Evolutionary conservation across 2,329 filamentous ascomycete species (phyloP).

Genomic region (Alternaria burnsii): DNA sequence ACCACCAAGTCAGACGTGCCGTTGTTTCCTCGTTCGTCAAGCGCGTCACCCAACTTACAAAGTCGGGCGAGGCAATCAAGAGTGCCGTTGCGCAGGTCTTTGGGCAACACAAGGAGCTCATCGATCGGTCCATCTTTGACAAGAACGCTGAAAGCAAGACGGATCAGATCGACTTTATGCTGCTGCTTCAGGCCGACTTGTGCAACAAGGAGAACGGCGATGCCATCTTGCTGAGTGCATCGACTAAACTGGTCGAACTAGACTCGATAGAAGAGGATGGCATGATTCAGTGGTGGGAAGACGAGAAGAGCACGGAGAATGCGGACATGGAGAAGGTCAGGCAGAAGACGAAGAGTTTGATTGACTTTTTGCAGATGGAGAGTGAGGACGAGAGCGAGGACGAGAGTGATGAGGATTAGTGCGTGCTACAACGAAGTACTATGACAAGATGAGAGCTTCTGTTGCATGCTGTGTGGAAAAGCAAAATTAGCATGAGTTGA

Average conservation of each 20-base stretch:
- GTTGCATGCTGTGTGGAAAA: background rate
- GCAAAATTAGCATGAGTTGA: background rate
- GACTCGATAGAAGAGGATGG: constrained; percentile 91
- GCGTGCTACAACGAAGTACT: constrained; percentile 1
- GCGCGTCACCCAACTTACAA: constrained; percentile 75
- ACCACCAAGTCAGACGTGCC: constrained; percentile 85
- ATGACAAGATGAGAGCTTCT: no score
- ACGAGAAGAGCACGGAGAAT: constrained; percentile 71
- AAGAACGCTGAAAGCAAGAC: constrained; percentile 60
- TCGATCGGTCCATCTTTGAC: constrained; percentile 68
- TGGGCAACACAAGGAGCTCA: constrained; percentile 65
- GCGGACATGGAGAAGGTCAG: constrained; percentile 76
- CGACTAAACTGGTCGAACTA: constrained; percentile 84
- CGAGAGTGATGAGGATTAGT: constrained; percentile 61
- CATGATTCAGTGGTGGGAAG: constrained; percentile 87
- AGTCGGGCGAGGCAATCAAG: constrained; percentile 51
- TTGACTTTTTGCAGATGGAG: constrained; percentile 82
- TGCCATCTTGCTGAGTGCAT: constrained; percentile 75
- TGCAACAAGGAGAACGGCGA: constrained; percentile 70
- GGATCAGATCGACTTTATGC: constrained; percentile 86
- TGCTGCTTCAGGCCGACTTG: constrained; percentile 83
- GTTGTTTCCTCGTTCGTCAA: constrained; percentile 87
- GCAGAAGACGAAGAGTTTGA: constrained; percentile 77
- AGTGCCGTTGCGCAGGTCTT: constrained; percentile 55
- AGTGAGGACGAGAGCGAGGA: constrained; percentile 74